A percentile compares a stretch with the other conserved stretches of the same genome.
Evolutionary conservation across 2,329 filamentous ascomycete species (phyloP).

Genomic region (Beauveria brongniartii): DNA sequence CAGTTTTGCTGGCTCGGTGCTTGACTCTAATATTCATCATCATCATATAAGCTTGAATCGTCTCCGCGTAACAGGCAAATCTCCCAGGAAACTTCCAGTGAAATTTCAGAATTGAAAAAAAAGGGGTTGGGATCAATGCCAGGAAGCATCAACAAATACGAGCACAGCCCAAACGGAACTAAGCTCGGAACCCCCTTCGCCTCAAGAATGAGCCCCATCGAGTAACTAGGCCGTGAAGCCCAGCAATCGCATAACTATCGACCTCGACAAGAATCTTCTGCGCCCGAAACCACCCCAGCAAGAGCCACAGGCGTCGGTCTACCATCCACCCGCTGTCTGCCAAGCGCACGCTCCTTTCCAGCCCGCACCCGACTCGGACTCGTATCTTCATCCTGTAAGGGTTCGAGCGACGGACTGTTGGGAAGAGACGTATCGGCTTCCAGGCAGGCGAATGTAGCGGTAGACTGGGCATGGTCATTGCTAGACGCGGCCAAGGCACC

Average conservation of each 20-base stretch:
- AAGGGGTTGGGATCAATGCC: conserved; percentile 13
- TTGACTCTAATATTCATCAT: conserved; percentile 19
- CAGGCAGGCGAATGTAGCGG: conserved; percentile 34
- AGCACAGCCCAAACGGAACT: background rate
- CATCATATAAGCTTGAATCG: conserved; percentile 16
- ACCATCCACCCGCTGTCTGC: conserved; percentile 28
- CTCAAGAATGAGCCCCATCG: conserved; percentile 99
- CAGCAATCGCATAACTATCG: conserved; percentile 98
- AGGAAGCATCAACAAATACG: conserved; percentile 9
- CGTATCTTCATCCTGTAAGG: conserved; percentile 77
- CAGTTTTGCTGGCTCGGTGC: conserved; percentile 15
- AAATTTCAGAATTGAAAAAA: conserved; percentile 17
- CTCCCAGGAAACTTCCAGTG: conserved; percentile 13
- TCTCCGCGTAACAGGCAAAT: conserved; percentile 1
- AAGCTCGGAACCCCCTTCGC: conserved; percentile 64
- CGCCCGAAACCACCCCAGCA: conserved; percentile 35
- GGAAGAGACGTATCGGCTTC: conserved; percentile 9
- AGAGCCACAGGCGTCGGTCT: conserved; percentile 41
- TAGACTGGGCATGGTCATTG: conserved; percentile 29
- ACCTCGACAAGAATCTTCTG: conserved; percentile 77
- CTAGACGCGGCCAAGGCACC: conserved; percentile 46
- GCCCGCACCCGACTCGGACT: conserved; percentile 49
- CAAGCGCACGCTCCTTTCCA: conserved; percentile 19
- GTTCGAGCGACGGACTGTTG: conserved; percentile 27
- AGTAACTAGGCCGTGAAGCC: conserved; percentile 63